Conservation (phyloP, 148 eudicot species). For the Rhododendron ovatum region DNA sequence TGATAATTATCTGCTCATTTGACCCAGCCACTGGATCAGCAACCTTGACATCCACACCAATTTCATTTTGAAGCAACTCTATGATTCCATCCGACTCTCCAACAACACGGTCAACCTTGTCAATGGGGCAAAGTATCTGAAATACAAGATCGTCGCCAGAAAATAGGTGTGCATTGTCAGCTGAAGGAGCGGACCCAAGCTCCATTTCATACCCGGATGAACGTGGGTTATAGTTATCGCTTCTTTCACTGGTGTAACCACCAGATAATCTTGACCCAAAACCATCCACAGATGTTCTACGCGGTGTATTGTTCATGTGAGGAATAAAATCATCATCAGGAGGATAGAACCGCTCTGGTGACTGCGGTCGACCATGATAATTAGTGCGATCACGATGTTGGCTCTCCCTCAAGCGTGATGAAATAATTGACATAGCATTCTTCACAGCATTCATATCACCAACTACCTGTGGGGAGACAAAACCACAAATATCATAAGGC, state of each 20-base stretch:
- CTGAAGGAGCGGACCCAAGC: slow-evolving; percentile 32
- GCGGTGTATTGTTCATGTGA: slow-evolving; percentile 38
- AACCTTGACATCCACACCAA: slow-evolving; percentile 84
- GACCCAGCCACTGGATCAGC: slow-evolving; percentile 66
- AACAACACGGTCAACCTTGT: slow-evolving; percentile 64
- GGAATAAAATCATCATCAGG: slow-evolving; percentile 68
- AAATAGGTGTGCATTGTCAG: slow-evolving; percentile 45
- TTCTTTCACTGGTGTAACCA: slow-evolving; percentile 40
- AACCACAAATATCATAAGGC: background rate
- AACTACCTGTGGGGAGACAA: slow-evolving; percentile 51
- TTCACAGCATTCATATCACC: slow-evolving; percentile 81
- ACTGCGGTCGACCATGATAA: slow-evolving; percentile 54
- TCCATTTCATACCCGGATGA: slow-evolving; percentile 46
- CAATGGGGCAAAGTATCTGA: slow-evolving; percentile 83
- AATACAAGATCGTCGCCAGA: slow-evolving; percentile 73
- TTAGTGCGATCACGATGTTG: slow-evolving; percentile 93
- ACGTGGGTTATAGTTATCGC: slow-evolving; percentile 47
- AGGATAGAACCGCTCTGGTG: slow-evolving; percentile 65
- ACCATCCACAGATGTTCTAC: slow-evolving; percentile 55
- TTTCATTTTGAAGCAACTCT: slow-evolving; percentile 81
- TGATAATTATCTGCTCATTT: slow-evolving; percentile 60
- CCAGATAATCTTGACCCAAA: slow-evolving; percentile 48
- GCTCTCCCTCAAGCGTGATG: slow-evolving; percentile 93
- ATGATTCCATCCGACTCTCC: slow-evolving; percentile 83
- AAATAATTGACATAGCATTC: slow-evolving; percentile 68